Percentiles rank a stretch among this genome's conserved stretches.
phyloP scores from a whole-genome alignment of 768 basidiomycete genomes.

The Boletales sp. region DNA sequence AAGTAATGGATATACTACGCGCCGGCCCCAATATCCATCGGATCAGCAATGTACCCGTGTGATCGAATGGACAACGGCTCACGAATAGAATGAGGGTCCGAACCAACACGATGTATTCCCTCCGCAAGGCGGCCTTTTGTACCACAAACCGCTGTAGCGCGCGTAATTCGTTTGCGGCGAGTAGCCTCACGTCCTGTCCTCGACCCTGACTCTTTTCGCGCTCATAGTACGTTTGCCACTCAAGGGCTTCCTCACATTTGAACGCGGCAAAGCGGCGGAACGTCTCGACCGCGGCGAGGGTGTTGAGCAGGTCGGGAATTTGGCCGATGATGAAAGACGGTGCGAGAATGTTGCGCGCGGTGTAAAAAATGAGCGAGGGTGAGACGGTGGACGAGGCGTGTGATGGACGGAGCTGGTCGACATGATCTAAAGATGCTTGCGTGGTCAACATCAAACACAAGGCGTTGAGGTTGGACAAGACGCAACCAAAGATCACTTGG shows the following conservation, averaged over 20 bases:
- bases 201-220: constrained; percentile 2
- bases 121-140: constrained; percentile 13
- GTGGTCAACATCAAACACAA: neutral
- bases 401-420: neutral
- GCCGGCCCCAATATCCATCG: neutral
- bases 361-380: constrained; percentile 23
- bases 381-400: constrained; percentile 1
- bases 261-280: constrained; percentile 17
- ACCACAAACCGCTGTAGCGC: constrained; percentile 8
- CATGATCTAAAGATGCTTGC: constrained; percentile 4
- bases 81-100: constrained; percentile 21
- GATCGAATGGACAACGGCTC: neutral
- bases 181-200: constrained; percentile 12
- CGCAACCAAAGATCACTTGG: constrained; percentile 14
- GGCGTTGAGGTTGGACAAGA: neutral
- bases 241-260: constrained; percentile 18
- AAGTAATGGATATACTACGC: constrained; percentile 27
- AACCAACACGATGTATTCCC: constrained; percentile 23
- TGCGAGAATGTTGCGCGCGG: constrained; percentile 25
- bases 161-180: constrained; percentile 16
- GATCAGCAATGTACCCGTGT: neutral
- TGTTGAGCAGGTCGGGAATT: constrained; percentile 27
- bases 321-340: constrained; percentile 30
- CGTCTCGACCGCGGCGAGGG: constrained; percentile 20
- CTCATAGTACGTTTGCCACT: constrained; percentile 25